Evolutionary conservation across 2,329 filamentous ascomycete species (phyloP).

Genomic region (Cyphellophora europaea): DNA sequence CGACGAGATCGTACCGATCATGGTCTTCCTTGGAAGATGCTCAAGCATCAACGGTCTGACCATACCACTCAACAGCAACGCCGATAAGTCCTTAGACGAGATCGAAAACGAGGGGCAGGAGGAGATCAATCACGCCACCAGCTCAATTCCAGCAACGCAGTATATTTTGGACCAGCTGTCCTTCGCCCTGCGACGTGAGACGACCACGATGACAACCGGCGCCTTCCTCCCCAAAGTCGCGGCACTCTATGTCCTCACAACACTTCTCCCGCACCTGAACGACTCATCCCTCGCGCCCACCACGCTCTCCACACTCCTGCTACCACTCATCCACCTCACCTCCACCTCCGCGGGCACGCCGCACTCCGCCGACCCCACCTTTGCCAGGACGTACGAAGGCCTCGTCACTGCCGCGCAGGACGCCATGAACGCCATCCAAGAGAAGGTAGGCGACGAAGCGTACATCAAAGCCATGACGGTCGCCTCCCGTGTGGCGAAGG

Average conservation of each 20-base stretch:
- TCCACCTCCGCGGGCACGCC: constrained; percentile 42
- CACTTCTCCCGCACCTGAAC: constrained; percentile 55
- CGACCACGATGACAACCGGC: constrained; percentile 49
- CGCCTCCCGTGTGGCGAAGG: constrained; percentile 64
- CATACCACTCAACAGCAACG: constrained; percentile 33
- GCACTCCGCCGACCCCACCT: constrained; percentile 60
- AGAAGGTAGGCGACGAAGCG: constrained; percentile 68
- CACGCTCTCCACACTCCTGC: constrained; percentile 55
- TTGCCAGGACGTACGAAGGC: constrained; percentile 59
- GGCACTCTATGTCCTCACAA: constrained; percentile 64
- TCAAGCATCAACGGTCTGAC: constrained; percentile 50
- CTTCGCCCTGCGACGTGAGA: constrained; percentile 68
- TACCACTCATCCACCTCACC: constrained; percentile 72
- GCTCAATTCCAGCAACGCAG: constrained; percentile 46
- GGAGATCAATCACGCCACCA: too few relatives aligned
- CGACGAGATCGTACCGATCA: constrained; percentile 66
- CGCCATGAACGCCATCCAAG: constrained; percentile 72
- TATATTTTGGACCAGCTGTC: constrained; percentile 74
- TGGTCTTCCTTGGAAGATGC: constrained; percentile 68
- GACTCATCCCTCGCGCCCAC: constrained; percentile 43
- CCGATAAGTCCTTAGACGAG: constrained; percentile 27
- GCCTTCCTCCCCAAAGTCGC: constrained; percentile 66
- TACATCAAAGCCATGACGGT: constrained; percentile 67
- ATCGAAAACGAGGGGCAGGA: constrained; percentile 37
- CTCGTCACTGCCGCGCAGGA: constrained; percentile 66